Evolutionary conservation across 805 yeast genomes (phyloP).

Genomic region (Zygosaccharomyces kombuchaensis): DNA sequence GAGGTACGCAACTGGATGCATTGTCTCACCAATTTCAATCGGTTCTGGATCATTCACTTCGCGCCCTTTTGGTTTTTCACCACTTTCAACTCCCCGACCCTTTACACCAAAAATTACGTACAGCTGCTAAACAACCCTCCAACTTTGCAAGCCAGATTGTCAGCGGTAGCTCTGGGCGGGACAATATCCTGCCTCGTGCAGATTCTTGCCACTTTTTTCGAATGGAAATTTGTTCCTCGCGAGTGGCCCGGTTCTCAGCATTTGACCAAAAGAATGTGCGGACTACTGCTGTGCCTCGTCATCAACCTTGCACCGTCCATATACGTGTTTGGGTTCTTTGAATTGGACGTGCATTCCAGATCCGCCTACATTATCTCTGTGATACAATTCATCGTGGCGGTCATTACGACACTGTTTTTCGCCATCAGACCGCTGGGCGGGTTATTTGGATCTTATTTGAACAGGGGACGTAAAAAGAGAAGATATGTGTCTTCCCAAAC

Average conservation of each 20-base stretch:
- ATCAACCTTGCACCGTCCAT: conserved; percentile 49
- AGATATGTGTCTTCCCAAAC: conserved; percentile 47
- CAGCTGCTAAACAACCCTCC: conserved; percentile 58
- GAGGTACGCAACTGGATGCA: conserved; percentile 79
- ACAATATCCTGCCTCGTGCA: conserved; percentile 54
- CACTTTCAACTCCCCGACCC: conserved; percentile 58
- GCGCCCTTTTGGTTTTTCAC: conserved; percentile 77
- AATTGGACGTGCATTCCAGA: conserved; percentile 29
- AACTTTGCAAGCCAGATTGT: conserved; percentile 46
- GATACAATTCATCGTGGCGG: conserved; percentile 53
- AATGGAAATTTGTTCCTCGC: conserved; percentile 63
- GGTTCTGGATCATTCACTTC: conserved; percentile 76
- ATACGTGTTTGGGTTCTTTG: conserved; percentile 42
- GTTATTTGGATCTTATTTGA: conserved; percentile 43
- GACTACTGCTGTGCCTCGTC: conserved; percentile 41
- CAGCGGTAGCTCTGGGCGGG: conserved; percentile 67
- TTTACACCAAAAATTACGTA: conserved; percentile 57
- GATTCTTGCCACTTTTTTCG: conserved; percentile 52
- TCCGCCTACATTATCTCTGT: conserved; percentile 43
- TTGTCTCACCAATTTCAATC: conserved; percentile 63
- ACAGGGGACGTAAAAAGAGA: conserved; percentile 35
- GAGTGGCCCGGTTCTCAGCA: conserved; percentile 69
- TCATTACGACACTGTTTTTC: conserved; percentile 51
- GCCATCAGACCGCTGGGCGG: conserved; percentile 59
- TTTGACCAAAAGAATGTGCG: conserved; percentile 43